A percentile compares a stretch with the other conserved stretches of the same genome.
These are phyloP conservation scores for Musa itinerans DNA, from an alignment of 176 grass and related monocot species.

Conservation along the genomic window DNA sequence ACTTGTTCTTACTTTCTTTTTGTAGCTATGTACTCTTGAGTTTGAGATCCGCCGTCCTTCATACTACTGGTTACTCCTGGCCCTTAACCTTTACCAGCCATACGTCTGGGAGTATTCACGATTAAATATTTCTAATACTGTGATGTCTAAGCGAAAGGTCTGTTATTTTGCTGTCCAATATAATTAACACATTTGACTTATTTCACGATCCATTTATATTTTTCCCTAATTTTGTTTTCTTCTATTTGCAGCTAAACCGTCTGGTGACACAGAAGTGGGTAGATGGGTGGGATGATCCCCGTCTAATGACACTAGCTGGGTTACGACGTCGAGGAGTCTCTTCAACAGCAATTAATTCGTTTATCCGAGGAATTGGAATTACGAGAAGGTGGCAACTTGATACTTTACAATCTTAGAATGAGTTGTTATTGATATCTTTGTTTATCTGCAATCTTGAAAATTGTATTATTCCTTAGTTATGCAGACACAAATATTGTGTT, in stretches of 20 bases:
- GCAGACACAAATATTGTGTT: background rate
- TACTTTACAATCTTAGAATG: background rate
- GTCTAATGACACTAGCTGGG: slow-evolving; percentile 83
- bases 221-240: background rate
- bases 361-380: slow-evolving; percentile 95
- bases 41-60: slow-evolving; percentile 96
- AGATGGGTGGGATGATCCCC: slow-evolving; percentile 97
- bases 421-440: background rate
- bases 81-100: slow-evolving; percentile 79
- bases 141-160: slow-evolving; percentile 99
- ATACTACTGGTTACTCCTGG: slow-evolving; percentile 91
- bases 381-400: slow-evolving; percentile 70
- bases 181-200: background rate
- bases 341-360: slow-evolving; percentile 78
- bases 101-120: slow-evolving; percentile 98
- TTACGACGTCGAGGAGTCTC: slow-evolving; percentile 80
- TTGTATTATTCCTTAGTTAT: background rate
- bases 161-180: background rate
- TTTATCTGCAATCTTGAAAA: background rate
- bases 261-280: slow-evolving; percentile 97
- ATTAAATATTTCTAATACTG: slow-evolving; percentile 84
- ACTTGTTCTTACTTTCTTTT: slow-evolving; percentile 8
- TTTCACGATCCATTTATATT: slow-evolving; percentile 13
- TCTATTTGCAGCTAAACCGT: slow-evolving; percentile 54
- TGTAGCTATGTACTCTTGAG: slow-evolving; percentile 68